Evolutionary conservation across 2,329 filamentous ascomycete genomes (phyloP).

Genomic region (Trichoderma lentiforme): DNA sequence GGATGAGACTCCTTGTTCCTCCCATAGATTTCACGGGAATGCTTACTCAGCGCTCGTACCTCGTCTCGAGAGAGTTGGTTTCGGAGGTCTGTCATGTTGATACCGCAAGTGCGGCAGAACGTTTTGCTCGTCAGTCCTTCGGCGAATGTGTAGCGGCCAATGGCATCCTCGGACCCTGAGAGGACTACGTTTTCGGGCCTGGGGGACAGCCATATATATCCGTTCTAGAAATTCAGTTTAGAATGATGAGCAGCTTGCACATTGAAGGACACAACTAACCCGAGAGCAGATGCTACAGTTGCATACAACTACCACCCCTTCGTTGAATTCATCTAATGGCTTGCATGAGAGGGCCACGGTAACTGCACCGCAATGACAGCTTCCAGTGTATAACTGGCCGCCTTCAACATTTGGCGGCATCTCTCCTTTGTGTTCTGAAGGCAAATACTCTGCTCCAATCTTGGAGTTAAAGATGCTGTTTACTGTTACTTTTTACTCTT

Average conservation of each 20-base stretch:
- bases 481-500: background rate
- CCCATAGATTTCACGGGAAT: slow-evolving; percentile 22
- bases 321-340: slow-evolving; percentile 38
- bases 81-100: slow-evolving; percentile 37
- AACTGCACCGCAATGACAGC: slow-evolving; percentile 53
- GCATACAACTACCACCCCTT: slow-evolving; percentile 38
- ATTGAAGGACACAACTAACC: slow-evolving; percentile 27
- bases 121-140: slow-evolving; percentile 35
- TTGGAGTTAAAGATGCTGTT: background rate
- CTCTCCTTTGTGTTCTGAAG: slow-evolving; percentile 38
- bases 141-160: slow-evolving; percentile 39
- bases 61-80: slow-evolving; percentile 35
- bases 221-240: slow-evolving; percentile 34
- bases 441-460: slow-evolving; percentile 29
- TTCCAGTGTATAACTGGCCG: slow-evolving; percentile 44
- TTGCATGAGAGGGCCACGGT: slow-evolving; percentile 42
- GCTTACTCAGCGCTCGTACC: slow-evolving; percentile 25
- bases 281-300: slow-evolving; percentile 50
- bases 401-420: slow-evolving; percentile 37
- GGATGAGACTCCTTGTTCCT: slow-evolving; percentile 24
- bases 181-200: slow-evolving; percentile 38
- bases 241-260: background rate
- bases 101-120: slow-evolving; percentile 50
- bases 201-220: slow-evolving; percentile 45
- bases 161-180: slow-evolving; percentile 37